Percentiles rank a stretch among this genome's conserved stretches.
Evolutionary conservation across 441 rosid species (phyloP).

Genomic region (Euphorbia celastroides): DNA sequence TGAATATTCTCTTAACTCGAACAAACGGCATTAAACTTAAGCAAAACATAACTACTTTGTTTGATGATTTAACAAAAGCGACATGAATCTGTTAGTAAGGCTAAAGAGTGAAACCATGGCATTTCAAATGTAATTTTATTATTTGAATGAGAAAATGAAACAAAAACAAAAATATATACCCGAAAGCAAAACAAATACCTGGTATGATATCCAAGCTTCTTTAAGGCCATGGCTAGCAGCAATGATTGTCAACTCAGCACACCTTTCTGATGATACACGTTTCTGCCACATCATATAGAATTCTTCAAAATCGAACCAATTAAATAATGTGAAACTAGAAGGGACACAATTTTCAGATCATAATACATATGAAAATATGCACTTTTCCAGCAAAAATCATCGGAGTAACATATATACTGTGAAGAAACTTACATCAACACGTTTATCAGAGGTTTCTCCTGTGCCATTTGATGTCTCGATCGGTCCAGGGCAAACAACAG

Average conservation of each 20-base stretch:
- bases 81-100: neutral
- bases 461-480: conserved; percentile 60
- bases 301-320: neutral
- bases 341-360: neutral
- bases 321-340: neutral
- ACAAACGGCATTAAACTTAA: too few species aligned
- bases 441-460: conserved; percentile 45
- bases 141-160: neutral
- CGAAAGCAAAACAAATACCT: conserved; percentile 39
- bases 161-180: neutral
- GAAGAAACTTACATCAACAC: conserved; percentile 43
- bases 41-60: neutral
- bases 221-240: conserved; percentile 78
- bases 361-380: too few species aligned
- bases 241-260: conserved; percentile 77
- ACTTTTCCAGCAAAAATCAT: neutral
- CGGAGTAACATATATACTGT: neutral
- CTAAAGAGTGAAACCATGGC: neutral
- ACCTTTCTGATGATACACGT: conserved; percentile 73
- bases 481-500: conserved; percentile 95
- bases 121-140: neutral
- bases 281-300: conserved; percentile 35
- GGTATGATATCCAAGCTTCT: conserved; percentile 94
- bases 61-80: too few species aligned
- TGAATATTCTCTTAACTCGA: too few species aligned